Conservation (phyloP, 306 rosid genomes). For the Prunus fruticosa region DNA sequence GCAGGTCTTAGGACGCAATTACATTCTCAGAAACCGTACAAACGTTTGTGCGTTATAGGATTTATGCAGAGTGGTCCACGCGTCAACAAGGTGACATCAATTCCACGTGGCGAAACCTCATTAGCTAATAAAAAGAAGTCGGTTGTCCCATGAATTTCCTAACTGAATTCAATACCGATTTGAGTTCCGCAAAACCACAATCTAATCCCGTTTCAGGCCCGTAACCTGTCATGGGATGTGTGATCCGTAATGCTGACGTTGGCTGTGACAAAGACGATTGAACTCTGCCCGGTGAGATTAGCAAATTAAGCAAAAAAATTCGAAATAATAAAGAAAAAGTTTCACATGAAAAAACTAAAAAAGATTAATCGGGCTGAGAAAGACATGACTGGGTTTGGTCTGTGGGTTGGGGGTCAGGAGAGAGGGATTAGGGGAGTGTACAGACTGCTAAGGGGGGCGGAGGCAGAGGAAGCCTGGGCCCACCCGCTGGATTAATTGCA, state of each 20-base stretch:
- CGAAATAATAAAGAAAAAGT: no score
- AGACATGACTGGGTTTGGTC: slow-evolving; percentile 11
- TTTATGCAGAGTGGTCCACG: neutral
- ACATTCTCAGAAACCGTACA: neutral
- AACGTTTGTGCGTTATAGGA: neutral
- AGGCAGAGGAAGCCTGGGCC: slow-evolving; percentile 38
- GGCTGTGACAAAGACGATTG: neutral
- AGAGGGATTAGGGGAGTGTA: slow-evolving; percentile 18
- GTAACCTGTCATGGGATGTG: neutral
- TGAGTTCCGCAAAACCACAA: slow-evolving; percentile 10
- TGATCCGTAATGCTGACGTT: slow-evolving; percentile 10
- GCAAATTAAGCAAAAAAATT: neutral
- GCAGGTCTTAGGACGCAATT: neutral
- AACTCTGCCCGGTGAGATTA: neutral
- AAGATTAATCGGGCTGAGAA: neutral
- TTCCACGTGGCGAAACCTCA: slow-evolving; percentile 22
- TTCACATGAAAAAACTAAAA: neutral
- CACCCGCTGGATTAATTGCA: slow-evolving; percentile 35
- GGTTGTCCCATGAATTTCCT: neutral
- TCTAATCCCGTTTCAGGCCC: slow-evolving; percentile 1
- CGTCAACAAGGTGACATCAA: neutral
- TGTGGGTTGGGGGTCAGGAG: slow-evolving; percentile 13
- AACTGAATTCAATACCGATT: slow-evolving; percentile 6
- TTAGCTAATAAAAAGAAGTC: neutral
- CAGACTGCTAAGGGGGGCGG: slow-evolving; percentile 42